phyloP scores from a whole-genome alignment of 192 early-diverging fungal genomes.

The Coemansia sp. region DNA sequence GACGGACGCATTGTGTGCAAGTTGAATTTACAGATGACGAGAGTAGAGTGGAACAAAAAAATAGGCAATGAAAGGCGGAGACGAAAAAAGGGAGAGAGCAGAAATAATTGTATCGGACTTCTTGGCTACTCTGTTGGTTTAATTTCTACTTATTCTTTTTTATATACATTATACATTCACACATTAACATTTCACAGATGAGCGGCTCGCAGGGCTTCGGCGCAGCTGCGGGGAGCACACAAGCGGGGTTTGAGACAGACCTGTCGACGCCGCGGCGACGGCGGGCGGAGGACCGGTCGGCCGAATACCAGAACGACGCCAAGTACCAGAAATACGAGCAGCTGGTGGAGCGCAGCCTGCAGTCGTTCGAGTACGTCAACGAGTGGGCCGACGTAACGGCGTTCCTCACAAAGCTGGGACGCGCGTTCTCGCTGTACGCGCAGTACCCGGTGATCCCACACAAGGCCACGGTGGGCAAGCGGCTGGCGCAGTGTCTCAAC shows the following conservation, averaged over 20 bases:
- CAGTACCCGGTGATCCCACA: slow-evolving; percentile 76
- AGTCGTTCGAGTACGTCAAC: slow-evolving; percentile 89
- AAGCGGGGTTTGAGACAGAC: slow-evolving; percentile 44
- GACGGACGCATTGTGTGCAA: slow-evolving; percentile 3
- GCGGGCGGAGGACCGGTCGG: slow-evolving; percentile 22
- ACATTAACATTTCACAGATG: no score
- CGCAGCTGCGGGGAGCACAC: not conserved
- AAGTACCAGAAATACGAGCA: slow-evolving; percentile 82
- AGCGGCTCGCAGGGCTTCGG: no score
- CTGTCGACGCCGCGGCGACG: slow-evolving; percentile 31
- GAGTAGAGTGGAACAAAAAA: not conserved
- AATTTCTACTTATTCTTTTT: no score
- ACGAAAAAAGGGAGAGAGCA: not conserved
- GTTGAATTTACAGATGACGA: not conserved
- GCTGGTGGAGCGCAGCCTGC: slow-evolving; percentile 78
- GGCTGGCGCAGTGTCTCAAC: slow-evolving; percentile 92
- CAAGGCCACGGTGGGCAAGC: slow-evolving; percentile 82
- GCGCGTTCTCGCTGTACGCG: slow-evolving; percentile 77
- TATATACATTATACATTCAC: no score
- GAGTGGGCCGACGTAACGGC: slow-evolving; percentile 97
- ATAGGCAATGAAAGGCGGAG: not conserved
- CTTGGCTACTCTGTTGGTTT: no score
- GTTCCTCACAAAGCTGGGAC: slow-evolving; percentile 79
- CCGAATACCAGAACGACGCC: slow-evolving; percentile 59
- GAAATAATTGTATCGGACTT: not conserved